Conservation (phyloP, 2,329 filamentous ascomycete species). For the Fusarium chlamydosporum region DNA sequence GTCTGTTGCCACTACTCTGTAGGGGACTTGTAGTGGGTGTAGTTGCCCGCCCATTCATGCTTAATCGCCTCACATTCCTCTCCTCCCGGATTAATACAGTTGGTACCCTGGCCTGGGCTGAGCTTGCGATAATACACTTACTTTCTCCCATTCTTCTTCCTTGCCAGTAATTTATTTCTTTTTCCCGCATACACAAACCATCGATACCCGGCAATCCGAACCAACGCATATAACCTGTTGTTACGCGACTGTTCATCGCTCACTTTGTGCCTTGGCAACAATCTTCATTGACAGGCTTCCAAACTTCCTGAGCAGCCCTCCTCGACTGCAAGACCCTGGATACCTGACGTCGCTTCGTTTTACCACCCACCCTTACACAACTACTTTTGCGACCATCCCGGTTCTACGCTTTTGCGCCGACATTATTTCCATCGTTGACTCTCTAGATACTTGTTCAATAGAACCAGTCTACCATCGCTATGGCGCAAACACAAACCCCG, state of each 20-base stretch:
- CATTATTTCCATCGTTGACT: not conserved
- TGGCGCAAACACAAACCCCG: conserved; percentile 64
- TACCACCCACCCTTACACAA: conserved; percentile 9
- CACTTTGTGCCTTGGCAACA: conserved; percentile 2
- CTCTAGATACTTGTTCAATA: conserved; percentile 5
- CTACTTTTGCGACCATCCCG: not conserved
- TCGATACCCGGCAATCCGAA: conserved; percentile 1
- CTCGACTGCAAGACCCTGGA: conserved; percentile 16
- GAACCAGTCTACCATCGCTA: conserved; percentile 40
- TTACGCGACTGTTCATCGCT: conserved; percentile 3
- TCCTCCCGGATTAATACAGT: conserved; percentile 4
- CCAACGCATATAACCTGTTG: conserved; percentile 1
- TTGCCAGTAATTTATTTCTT: conserved; percentile 7
- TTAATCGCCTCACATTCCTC: conserved; percentile 25
- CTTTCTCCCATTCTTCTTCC: conserved; percentile 3
- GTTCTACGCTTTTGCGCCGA: not conserved
- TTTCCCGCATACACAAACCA: conserved; percentile 6
- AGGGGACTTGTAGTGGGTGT: conserved; percentile 13
- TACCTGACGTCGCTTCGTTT: conserved; percentile 26
- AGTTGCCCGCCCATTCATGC: conserved; percentile 3
- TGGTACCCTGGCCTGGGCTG: conserved; percentile 4
- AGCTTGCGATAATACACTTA: conserved; percentile 30
- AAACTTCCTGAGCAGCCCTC: conserved; percentile 33
- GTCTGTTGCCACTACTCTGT: conserved; percentile 15
- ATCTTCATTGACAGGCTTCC: conserved; percentile 1